Percentiles rank a stretch among this genome's conserved stretches.
These are phyloP conservation scores for Pichia phayaonensis DNA, from an alignment of 805 yeast genomes.

Conservation along the genomic window DNA sequence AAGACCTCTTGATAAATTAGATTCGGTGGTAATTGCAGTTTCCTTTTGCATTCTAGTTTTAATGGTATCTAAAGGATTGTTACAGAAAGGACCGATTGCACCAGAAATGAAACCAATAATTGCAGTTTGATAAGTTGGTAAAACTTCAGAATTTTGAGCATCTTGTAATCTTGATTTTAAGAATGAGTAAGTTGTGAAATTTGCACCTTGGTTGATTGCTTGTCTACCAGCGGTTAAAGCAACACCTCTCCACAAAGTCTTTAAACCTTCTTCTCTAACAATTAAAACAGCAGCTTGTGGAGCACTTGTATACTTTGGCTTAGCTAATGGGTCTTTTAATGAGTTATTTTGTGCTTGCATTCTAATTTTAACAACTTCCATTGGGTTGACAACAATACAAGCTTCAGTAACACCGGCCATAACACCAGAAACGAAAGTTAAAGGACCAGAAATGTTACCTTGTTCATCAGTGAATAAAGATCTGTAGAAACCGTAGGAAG, in stretches of 20 bases:
- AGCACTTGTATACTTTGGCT: constrained; percentile 87
- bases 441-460: constrained; percentile 60
- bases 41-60: constrained; percentile 95
- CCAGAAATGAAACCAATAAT: constrained; percentile 87
- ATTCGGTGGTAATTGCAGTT: constrained; percentile 51
- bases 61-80: constrained; percentile 95
- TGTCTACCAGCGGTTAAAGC: constrained; percentile 95
- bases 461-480: constrained; percentile 55
- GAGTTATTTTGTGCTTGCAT: constrained; percentile 95
- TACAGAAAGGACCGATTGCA: constrained; percentile 95
- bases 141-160: constrained; percentile 44
- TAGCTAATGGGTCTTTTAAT: constrained; percentile 66
- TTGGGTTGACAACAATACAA: constrained; percentile 88
- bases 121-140: constrained; percentile 94
- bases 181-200: constrained; percentile 90
- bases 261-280: constrained; percentile 84
- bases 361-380: constrained; percentile 95
- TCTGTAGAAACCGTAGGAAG: constrained; percentile 87
- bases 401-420: constrained; percentile 98
- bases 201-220: constrained; percentile 97
- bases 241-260: constrained; percentile 89
- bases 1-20: constrained; percentile 69
- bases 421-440: constrained; percentile 86
- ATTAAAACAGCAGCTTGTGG: constrained; percentile 83
- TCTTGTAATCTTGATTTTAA: constrained; percentile 64